Evolutionary conservation across 768 basidiomycete genomes (phyloP).

Genomic region (Terana coerulea): DNA sequence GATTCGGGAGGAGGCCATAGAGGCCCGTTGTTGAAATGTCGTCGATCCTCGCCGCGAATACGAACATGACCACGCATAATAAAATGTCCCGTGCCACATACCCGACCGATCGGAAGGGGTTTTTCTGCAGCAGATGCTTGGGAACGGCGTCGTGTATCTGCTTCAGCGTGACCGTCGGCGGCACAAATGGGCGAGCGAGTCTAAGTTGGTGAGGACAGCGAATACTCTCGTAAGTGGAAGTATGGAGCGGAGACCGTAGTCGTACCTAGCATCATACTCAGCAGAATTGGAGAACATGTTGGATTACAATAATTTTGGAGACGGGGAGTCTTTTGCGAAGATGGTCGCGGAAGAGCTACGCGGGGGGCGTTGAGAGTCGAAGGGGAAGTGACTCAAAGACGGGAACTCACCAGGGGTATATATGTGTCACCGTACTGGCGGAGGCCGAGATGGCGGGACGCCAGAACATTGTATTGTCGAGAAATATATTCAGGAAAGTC

Average conservation of each 20-base stretch:
- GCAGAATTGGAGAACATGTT: conserved; percentile 4
- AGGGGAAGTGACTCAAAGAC: no score
- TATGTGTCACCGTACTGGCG: no score
- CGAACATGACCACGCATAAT: conserved; percentile 39
- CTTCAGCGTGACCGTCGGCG: conserved; percentile 47
- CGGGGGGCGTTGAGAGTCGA: no score
- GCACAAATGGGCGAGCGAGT: conserved; percentile 42
- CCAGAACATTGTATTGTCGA: no score
- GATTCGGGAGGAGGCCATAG: conserved; percentile 32
- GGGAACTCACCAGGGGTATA: no score
- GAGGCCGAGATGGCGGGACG: no score
- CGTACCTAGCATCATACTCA: conserved; percentile 23
- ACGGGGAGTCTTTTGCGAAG: no score
- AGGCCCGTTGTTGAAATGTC: conserved; percentile 36
- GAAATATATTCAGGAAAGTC: no score
- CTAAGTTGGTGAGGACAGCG: conserved; percentile 21
- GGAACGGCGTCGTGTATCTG: conserved; percentile 55
- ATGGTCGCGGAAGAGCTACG: no score
- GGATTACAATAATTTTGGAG: no score
- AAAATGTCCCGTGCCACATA: conserved; percentile 45
- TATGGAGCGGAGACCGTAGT: neutral
- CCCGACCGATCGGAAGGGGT: conserved; percentile 34
- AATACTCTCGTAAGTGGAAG: no score
- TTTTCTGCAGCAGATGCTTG: conserved; percentile 45
- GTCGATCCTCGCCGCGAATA: conserved; percentile 40